Base-by-base conservation (phyloP, 179 eudicot genomes). In the Beta corolliflora region DNA sequence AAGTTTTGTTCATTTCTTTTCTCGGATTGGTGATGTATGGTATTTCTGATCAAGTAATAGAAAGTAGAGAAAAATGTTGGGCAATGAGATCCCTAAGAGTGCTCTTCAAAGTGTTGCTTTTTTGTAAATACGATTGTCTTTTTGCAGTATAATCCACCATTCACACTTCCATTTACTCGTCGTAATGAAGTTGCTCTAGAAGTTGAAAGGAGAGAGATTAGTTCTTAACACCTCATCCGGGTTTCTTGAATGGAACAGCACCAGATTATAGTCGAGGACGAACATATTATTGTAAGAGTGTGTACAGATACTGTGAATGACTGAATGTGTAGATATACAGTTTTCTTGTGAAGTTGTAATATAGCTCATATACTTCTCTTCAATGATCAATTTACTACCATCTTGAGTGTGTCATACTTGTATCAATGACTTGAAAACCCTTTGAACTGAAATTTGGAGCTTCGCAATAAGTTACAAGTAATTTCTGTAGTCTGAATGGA, bases 111-210 rank as follows among this genome's bases (percentile, higher is more conserved):
- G 9, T 60, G 56, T 45, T 63, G 55, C 19, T 79, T 73, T 75
- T 56, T 56, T 18, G 52, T 50, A 54, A 21, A 53, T 7, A 74
- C 23, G 71, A 13, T 63, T 75, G 55, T 66, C 14, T 59, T 69
- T 65, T 81, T 89, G 91, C 97, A 94, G 98, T 94, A 91, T 80
- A 94, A 94, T 63, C 98, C 98, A 19, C 98, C 98, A 25, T 94
- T 94, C 71, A 85, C 97, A 5, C 92, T 94, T 50, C 98, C 98
- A 60, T 92, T 94, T 76, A 87, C 87, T 19, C 97, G 98, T 69
- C 98, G 98, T 58, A 94, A 94, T 86, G 98, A 94, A 89, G 85
- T 94, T 89, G 84, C 93, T 58, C 84, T 94, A n/a, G 94, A 94
- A 90, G 96, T 94, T 79, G 94, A 90, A 86, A 87, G 89, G 87